Percentiles rank a stretch among this genome's conserved stretches.
Conservation (phyloP, 768 basidiomycete genomes). For the Panellus pusillus region DNA sequence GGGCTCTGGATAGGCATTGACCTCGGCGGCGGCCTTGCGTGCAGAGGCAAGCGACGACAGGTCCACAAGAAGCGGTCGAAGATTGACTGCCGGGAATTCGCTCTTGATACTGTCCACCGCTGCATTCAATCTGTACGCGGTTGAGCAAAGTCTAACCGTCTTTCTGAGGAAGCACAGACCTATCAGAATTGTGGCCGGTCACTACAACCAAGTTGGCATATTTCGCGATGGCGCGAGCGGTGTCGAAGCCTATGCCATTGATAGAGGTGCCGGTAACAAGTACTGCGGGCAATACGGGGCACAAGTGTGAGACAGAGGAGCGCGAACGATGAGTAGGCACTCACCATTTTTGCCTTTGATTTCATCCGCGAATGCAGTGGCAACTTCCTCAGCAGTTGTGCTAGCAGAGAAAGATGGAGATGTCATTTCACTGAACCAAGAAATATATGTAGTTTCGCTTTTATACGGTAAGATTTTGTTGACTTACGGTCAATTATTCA, state of each 20-base stretch:
- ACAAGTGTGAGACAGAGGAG: neutral
- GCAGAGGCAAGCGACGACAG: constrained; percentile 4
- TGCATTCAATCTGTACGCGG: neutral
- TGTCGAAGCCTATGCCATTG: neutral
- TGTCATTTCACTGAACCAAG: too few species aligned
- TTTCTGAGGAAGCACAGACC: too few species aligned
- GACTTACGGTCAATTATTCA: too few species aligned
- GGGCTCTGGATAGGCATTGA: constrained; percentile 5
- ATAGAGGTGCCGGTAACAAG: neutral
- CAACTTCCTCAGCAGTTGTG: neutral
- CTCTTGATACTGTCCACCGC: constrained; percentile 4
- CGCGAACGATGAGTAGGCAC: neutral
- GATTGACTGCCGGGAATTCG: neutral
- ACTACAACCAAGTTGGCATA: constrained; percentile 8
- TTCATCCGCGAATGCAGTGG: too few species aligned
- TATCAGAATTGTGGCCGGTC: constrained; percentile 3
- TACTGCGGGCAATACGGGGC: neutral
- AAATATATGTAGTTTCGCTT: too few species aligned
- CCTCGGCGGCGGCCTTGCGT: constrained; percentile 8
- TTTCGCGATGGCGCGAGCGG: neutral
- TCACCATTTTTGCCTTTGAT: too few species aligned
- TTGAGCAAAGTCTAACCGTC: neutral
- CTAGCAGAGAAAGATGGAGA: neutral
- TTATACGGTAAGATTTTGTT: too few species aligned
- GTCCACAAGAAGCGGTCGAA: constrained; percentile 2